These are phyloP conservation scores for Nevesoporus exiguus DNA, from an alignment of 768 basidiomycete genomes.

Conservation along the genomic window DNA sequence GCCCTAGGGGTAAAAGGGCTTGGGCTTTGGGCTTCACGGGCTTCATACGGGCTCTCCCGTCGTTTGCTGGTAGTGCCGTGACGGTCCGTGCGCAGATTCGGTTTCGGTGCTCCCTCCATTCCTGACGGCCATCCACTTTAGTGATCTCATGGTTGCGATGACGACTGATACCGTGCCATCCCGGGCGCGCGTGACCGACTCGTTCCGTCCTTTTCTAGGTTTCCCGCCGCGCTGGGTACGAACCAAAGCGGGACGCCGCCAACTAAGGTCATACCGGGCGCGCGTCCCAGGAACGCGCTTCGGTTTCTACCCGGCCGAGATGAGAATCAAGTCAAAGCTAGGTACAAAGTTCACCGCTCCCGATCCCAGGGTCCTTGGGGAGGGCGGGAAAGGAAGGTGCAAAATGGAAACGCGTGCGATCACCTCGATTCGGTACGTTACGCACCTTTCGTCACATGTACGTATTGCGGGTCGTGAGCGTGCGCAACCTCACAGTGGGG, in stretches of 20 bases:
- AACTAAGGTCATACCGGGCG: slow-evolving; percentile 3
- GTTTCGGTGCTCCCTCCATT: background rate
- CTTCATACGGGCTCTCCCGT: too few relatives aligned
- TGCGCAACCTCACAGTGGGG: background rate
- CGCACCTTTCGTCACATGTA: slow-evolving; percentile 4
- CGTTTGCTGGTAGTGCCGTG: too few relatives aligned
- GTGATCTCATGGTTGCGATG: slow-evolving; percentile 22
- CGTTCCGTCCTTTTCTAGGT: slow-evolving; percentile 9
- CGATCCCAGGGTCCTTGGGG: background rate
- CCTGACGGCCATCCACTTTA: slow-evolving; percentile 7
- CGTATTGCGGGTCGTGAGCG: slow-evolving; percentile 5
- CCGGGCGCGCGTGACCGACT: slow-evolving; percentile 26
- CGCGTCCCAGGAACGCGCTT: background rate
- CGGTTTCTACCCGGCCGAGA: background rate
- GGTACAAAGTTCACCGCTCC: slow-evolving; percentile 16
- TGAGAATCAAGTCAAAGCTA: slow-evolving; percentile 7
- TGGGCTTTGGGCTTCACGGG: background rate
- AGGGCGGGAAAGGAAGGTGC: background rate
- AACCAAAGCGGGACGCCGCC: background rate
- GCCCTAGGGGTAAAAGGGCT: background rate
- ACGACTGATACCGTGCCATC: slow-evolving; percentile 23
- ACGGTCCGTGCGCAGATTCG: too few relatives aligned
- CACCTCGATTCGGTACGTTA: slow-evolving; percentile 3
- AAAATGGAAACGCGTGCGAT: slow-evolving; percentile 9
- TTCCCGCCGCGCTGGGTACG: background rate